These are phyloP conservation scores for Metschnikowia orientalis DNA, from an alignment of 805 yeast species.

Conservation along the genomic window DNA sequence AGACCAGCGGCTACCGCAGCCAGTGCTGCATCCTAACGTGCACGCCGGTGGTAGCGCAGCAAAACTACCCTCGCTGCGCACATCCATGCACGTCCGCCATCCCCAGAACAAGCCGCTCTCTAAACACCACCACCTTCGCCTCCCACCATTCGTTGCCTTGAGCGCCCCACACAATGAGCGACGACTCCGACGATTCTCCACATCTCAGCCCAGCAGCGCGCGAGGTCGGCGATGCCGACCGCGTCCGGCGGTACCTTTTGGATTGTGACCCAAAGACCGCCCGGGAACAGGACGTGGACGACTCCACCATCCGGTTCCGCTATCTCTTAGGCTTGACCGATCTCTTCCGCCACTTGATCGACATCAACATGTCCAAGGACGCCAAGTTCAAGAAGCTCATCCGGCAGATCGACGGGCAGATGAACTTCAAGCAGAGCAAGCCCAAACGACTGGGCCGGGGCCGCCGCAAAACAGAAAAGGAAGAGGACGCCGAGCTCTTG, in stretches of 20 bases:
- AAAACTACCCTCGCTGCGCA: too few species aligned
- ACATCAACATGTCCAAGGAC: conserved; percentile 75
- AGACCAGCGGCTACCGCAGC: too few species aligned
- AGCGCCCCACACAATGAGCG: too few species aligned
- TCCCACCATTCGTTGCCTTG: too few species aligned
- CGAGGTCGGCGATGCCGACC: too few species aligned
- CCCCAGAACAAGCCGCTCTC: too few species aligned
- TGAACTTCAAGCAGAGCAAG: conserved; percentile 32
- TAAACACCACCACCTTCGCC: too few species aligned
- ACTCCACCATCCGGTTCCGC: conserved; percentile 72
- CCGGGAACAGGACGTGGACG: conserved; percentile 48
- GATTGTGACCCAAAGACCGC: conserved; percentile 53
- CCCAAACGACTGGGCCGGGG: conserved; percentile 36
- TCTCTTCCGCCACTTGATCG: conserved; percentile 82
- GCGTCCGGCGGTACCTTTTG: conserved; percentile 12
- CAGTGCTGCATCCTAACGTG: too few species aligned
- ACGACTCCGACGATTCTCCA: too few species aligned
- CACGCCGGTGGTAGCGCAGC: too few species aligned
- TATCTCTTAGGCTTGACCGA: conserved; percentile 80
- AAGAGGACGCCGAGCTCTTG: conserved; percentile 89
- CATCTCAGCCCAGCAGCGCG: too few species aligned
- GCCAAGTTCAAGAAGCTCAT: conserved; percentile 60
- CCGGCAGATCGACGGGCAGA: conserved; percentile 50
- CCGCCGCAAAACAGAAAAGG: conserved; percentile 86
- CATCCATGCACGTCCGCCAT: too few species aligned